Conservation (phyloP, 257 asterid genomes). For the Solanum virginianum region DNA sequence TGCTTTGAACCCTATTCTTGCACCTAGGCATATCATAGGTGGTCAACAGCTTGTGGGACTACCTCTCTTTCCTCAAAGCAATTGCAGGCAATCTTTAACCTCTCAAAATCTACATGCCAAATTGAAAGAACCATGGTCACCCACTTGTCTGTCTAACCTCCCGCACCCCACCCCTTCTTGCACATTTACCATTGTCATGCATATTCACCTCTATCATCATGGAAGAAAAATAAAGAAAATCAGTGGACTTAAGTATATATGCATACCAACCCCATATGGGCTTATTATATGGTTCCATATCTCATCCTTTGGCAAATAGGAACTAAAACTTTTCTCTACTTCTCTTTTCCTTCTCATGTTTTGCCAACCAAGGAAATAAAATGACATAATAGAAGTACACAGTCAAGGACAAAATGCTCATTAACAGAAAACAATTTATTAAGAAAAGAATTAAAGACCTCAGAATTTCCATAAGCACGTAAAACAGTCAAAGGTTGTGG, state of each 20-base stretch:
- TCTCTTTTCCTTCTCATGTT: not conserved
- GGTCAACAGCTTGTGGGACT: not conserved
- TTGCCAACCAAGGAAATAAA: not conserved
- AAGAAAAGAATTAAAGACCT: conserved; percentile 25
- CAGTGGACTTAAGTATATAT: not conserved
- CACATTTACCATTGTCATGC: not conserved
- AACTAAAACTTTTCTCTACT: not conserved
- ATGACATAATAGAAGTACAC: not conserved
- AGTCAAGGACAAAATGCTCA: conserved; percentile 1
- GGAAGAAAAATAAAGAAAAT: not conserved
- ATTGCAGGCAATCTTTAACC: not conserved
- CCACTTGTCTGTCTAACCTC: not conserved
- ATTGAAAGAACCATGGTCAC: not conserved
- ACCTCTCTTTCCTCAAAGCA: not conserved
- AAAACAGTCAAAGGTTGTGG: conserved; percentile 90
- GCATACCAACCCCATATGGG: not conserved
- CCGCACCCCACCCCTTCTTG: not conserved
- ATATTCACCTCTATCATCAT: not conserved
- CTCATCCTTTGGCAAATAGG: not conserved
- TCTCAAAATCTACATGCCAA: not conserved
- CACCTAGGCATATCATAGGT: not conserved
- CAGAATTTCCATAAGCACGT: conserved; percentile 80
- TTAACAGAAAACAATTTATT: conserved; percentile 3
- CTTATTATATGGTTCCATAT: not conserved
- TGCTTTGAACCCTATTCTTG: not conserved